Percentiles rank a stretch among this genome's conserved stretches.
These are phyloP conservation scores for Penicillium crystallinum DNA, from an alignment of 495 filamentous ascomycete genomes.

Conservation along the genomic window DNA sequence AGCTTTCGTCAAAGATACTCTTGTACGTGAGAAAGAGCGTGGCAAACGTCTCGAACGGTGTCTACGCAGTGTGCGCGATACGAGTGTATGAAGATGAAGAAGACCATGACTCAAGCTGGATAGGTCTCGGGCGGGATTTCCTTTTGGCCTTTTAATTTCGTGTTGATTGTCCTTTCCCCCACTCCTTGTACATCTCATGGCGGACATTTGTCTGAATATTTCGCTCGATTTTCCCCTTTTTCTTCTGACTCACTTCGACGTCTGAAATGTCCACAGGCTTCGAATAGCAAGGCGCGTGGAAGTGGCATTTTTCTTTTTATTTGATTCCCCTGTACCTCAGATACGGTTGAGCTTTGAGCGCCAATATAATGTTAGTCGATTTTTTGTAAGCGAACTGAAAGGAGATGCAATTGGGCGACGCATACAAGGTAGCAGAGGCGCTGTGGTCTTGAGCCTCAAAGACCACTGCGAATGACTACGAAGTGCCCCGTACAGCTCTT, in stretches of 20 bases:
- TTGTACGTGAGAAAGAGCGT: constrained; percentile 72
- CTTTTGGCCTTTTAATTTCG: neutral
- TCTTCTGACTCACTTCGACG: constrained; percentile 1
- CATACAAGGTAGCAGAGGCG: too few relatives aligned
- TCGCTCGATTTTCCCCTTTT: constrained; percentile 7
- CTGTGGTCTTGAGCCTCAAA: too few relatives aligned
- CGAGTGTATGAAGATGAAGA: constrained; percentile 14
- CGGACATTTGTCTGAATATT: constrained; percentile 14
- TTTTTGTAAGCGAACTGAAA: too few relatives aligned
- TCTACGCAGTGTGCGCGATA: constrained; percentile 36
- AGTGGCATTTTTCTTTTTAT: neutral
- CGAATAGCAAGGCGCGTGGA: constrained; percentile 2
- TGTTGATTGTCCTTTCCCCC: neutral
- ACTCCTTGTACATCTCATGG: constrained; percentile 24
- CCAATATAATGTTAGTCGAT: too few relatives aligned
- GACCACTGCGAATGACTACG: too few relatives aligned
- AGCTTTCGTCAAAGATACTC: constrained; percentile 68
- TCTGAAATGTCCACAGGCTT: neutral
- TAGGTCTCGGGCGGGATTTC: constrained; percentile 10
- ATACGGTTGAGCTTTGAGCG: too few relatives aligned
- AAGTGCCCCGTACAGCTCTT: too few relatives aligned
- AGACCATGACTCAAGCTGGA: constrained; percentile 9
- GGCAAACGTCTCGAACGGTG: constrained; percentile 73
- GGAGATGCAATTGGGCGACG: too few relatives aligned
- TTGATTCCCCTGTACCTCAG: neutral